Conservation (phyloP, 345 rosid genomes). For the Salix koriyanagi region DNA sequence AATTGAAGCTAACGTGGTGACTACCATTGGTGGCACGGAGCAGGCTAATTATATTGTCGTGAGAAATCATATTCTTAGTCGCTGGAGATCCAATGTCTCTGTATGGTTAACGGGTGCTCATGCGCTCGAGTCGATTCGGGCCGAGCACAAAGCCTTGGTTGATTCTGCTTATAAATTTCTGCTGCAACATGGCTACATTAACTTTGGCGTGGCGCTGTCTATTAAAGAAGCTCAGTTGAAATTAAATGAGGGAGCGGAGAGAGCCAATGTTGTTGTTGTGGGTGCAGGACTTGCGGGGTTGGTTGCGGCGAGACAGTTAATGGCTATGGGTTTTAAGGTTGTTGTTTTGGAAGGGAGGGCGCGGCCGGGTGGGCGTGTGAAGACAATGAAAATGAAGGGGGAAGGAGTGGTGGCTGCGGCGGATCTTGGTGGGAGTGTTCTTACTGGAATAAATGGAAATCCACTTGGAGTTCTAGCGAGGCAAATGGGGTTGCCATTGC, state of each 20-base stretch:
- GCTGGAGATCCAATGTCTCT: constrained; percentile 83
- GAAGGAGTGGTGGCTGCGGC: constrained; percentile 76
- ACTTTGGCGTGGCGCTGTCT: constrained; percentile 70
- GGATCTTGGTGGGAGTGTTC: constrained; percentile 91
- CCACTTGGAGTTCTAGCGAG: constrained; percentile 91
- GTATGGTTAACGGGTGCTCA: constrained; percentile 72
- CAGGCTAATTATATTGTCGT: constrained; percentile 76
- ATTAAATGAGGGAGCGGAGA: constrained; percentile 45
- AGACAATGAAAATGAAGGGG: constrained; percentile 73
- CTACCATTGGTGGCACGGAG: constrained; percentile 63
- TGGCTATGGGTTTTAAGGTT: constrained; percentile 84
- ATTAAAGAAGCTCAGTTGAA: constrained; percentile 64
- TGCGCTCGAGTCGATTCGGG: constrained; percentile 67
- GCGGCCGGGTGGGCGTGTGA: constrained; percentile 85
- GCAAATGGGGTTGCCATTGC: constrained; percentile 83
- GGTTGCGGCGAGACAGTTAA: constrained; percentile 79
- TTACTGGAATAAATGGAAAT: constrained; percentile 91
- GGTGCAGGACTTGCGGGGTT: constrained; percentile 90
- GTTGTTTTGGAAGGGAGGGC: constrained; percentile 82
- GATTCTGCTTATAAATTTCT: constrained; percentile 70
- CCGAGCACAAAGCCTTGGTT: constrained; percentile 61
- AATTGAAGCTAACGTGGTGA: constrained; percentile 84
- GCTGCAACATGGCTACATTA: constrained; percentile 78
- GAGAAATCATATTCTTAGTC: constrained; percentile 73
- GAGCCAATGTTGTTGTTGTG: constrained; percentile 70